Evolutionary conservation across 805 yeast genomes (phyloP).

Genomic region (Candida nitratophila): DNA sequence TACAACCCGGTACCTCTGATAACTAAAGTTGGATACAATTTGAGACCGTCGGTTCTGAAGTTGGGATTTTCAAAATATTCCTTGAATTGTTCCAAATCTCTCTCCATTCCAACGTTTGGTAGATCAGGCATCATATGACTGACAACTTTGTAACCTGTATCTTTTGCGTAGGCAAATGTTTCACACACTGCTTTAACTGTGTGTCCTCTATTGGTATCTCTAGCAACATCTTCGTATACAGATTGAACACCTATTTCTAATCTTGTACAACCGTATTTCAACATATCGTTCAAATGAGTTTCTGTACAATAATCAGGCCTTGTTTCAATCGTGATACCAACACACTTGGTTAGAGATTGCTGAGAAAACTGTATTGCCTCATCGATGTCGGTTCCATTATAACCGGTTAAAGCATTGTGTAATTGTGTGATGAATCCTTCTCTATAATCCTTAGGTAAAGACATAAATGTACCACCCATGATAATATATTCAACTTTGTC

Average conservation of each 20-base stretch:
- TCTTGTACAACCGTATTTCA: slow-evolving; percentile 93
- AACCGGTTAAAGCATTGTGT: slow-evolving; percentile 94
- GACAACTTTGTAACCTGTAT: slow-evolving; percentile 96
- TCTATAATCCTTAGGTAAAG: slow-evolving; percentile 81
- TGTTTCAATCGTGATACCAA: slow-evolving; percentile 96
- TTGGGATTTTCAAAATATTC: slow-evolving; percentile 97
- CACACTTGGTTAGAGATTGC: slow-evolving; percentile 93
- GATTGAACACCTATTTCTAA: slow-evolving; percentile 96
- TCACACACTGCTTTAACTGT: slow-evolving; percentile 95
- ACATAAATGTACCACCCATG: slow-evolving; percentile 99
- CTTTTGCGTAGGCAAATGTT: slow-evolving; percentile 93
- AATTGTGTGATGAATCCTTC: slow-evolving; percentile 83
- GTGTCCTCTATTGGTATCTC: slow-evolving; percentile 97
- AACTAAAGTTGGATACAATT: slow-evolving; percentile 91
- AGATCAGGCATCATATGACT: slow-evolving; percentile 99
- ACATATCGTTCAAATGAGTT: slow-evolving; percentile 92
- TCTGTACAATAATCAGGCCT: slow-evolving; percentile 98
- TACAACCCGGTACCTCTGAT: slow-evolving; percentile 96
- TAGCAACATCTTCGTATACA: slow-evolving; percentile 95
- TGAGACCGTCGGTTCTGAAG: slow-evolving; percentile 94
- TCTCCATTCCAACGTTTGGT: slow-evolving; percentile 97
- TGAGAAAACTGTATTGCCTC: slow-evolving; percentile 90
- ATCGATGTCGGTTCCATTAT: slow-evolving; percentile 76
- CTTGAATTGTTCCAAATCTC: slow-evolving; percentile 91
- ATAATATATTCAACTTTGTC: slow-evolving; percentile 96